These are phyloP conservation scores for Physaria fendleri DNA, from an alignment of 345 rosid species.

Conservation along the genomic window DNA sequence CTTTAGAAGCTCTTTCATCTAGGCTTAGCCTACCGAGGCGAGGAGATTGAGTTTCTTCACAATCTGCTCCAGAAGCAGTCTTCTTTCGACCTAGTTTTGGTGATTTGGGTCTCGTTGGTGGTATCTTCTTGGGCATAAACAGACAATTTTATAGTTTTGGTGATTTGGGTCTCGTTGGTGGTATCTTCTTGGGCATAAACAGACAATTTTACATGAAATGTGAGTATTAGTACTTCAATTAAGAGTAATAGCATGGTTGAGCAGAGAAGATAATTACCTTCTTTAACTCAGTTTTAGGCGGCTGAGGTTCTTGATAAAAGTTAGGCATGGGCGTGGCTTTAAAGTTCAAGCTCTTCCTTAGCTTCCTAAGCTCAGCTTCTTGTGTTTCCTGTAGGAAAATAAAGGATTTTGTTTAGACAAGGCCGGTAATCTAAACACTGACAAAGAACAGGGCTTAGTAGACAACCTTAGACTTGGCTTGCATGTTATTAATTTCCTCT, in stretches of 20 bases:
- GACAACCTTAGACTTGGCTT: constrained; percentile 74
- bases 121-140: too few relatives aligned
- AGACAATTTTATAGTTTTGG: too few relatives aligned
- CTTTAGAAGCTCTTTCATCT: constrained; percentile 40
- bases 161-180: too few relatives aligned
- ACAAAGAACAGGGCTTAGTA: background rate
- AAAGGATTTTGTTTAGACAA: background rate
- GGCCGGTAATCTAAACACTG: background rate
- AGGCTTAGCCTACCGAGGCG: constrained; percentile 47
- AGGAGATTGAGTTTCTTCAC: constrained; percentile 36
- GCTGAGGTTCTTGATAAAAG: constrained; percentile 83
- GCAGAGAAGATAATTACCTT: constrained; percentile 45
- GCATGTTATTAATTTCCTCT: constrained; percentile 53
- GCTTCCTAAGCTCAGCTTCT: constrained; percentile 76
- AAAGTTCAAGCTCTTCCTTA: constrained; percentile 72
- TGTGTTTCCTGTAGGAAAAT: constrained; percentile 56
- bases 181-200: too few relatives aligned
- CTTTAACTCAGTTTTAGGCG: constrained; percentile 64
- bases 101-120: constrained; percentile 77
- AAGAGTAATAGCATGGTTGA: too few relatives aligned
- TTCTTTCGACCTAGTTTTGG: constrained; percentile 83
- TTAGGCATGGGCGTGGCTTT: constrained; percentile 90
- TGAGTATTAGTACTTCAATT: too few relatives aligned
- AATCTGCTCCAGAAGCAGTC: constrained; percentile 25
- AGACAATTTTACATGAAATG: too few relatives aligned